Conservation (phyloP, 495 filamentous ascomycete genomes). For the Hypomontagnella submonticulosa region DNA sequence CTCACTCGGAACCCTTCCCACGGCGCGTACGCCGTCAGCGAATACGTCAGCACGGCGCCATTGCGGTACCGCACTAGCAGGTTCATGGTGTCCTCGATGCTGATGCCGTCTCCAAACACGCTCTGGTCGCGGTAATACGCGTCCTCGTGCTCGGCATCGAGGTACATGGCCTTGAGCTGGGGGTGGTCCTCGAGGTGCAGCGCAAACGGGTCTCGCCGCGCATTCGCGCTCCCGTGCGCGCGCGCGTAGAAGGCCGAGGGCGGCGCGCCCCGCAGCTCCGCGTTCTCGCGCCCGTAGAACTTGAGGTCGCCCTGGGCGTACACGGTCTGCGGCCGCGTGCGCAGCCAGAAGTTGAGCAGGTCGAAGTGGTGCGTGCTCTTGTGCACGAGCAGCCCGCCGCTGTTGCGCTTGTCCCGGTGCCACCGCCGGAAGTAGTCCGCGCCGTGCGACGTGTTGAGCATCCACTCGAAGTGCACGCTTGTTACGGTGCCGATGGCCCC, state of each 20-base stretch:
- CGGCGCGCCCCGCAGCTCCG: conserved; percentile 51
- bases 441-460: conserved; percentile 68
- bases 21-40: conserved; percentile 59
- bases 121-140: conserved; percentile 68
- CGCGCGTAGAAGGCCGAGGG: conserved; percentile 53
- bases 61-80: conserved; percentile 66
- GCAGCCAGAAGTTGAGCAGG: conserved; percentile 63
- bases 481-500: conserved; percentile 64
- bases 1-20: conserved; percentile 61
- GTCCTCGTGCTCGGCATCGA: conserved; percentile 69
- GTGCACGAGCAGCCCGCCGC: conserved; percentile 64
- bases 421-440: conserved; percentile 71
- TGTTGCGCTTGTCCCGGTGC: conserved; percentile 69
- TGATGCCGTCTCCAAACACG: conserved; percentile 69
- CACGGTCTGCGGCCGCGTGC: conserved; percentile 56
- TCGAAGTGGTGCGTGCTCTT: conserved; percentile 65
- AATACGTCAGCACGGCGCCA: conserved; percentile 62
- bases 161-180: conserved; percentile 65
- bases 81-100: conserved; percentile 70
- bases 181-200: conserved; percentile 60
- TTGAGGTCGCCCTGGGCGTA: conserved; percentile 59
- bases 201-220: conserved; percentile 60
- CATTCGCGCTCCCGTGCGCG: conserved; percentile 49
- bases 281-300: conserved; percentile 61
- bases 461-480: conserved; percentile 69